Evolutionary conservation across 176 grass and related monocot species (phyloP).

Genomic region (Saccharum officinarum): DNA sequence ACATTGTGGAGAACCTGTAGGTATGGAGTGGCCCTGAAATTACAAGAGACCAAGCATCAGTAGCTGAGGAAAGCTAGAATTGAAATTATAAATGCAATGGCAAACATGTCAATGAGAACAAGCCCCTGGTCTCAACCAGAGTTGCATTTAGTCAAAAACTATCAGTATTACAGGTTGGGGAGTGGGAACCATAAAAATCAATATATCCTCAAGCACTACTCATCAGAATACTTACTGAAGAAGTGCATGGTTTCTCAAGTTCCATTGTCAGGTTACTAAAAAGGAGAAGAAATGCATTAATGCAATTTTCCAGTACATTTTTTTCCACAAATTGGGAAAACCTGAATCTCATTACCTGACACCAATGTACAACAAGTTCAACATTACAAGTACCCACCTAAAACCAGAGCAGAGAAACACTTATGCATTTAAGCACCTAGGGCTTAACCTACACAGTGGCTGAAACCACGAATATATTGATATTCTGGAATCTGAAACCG

Average conservation of each 20-base stretch:
- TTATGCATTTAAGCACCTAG: too few species aligned
- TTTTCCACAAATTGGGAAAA: neutral
- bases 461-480: too few species aligned
- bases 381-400: too few species aligned
- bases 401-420: too few species aligned
- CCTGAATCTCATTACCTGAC: neutral
- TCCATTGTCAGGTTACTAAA: neutral
- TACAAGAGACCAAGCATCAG: neutral
- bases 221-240: neutral
- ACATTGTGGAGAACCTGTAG: slow-evolving; percentile 98
- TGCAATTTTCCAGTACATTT: neutral
- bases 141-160: neutral
- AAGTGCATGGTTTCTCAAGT: neutral
- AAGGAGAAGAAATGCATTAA: neutral
- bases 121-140: neutral
- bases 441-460: too few species aligned
- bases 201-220: neutral
- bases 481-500: too few species aligned
- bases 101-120: neutral
- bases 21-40: slow-evolving; percentile 89
- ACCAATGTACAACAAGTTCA: too few species aligned
- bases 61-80: neutral
- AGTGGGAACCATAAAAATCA: neutral
- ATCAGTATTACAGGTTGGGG: neutral
- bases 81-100: neutral